Evolutionary conservation across 768 basidiomycete species (phyloP), one percentile per base, ranked within the genome.

Genomic region (Rhizopogon vesiculosus): DNA sequence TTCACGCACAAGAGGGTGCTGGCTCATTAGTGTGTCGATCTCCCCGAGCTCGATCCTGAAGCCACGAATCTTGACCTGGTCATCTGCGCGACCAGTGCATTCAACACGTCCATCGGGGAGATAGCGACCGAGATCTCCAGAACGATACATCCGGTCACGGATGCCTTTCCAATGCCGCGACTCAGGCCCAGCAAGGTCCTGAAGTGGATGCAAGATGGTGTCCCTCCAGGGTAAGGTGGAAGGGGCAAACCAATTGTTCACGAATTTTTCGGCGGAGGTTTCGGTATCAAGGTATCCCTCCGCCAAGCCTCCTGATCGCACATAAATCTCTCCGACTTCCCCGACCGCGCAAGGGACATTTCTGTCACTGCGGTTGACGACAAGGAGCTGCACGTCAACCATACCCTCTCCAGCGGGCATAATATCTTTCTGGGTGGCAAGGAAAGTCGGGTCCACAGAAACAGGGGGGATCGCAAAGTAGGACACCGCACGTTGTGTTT

Each of bases 21-120:
- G 87, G 62, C 89, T 91, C 55, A 99, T 84, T 73, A 96, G 87
- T 0, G 91, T 97, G 69, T 99, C 97, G 61, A 99, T 97, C 70
- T 99, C 97, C 15, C 95, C 95, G 7, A 98, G 81, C 69, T 99
- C 97, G 65, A 99, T 98, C 25, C 97, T 81, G 85, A 99, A 99
- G 2, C 97, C 97, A 53, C 97, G 90, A 71, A 99, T 98, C 76
- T 99, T 98, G 74, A 99, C 92, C 67, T 99, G 97, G 67, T 98
- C 96, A 67, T 99, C 97, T 2, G 96, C 95, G 19, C 97, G 84
- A 18, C 97, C 97, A 0, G 91, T 94, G 68, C 97, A 98, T 70
- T 99, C 97, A 10, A 99, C 97, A 33, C 82, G 84, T 5, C 97
- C 97, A 68, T 89, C 82, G 1, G 97, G 91, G 33, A 89, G 76